Percentiles rank a stretch among this genome's conserved stretches.
Conservation (phyloP, 2,329 filamentous ascomycete genomes). For the Trichoderma guizhouense region DNA sequence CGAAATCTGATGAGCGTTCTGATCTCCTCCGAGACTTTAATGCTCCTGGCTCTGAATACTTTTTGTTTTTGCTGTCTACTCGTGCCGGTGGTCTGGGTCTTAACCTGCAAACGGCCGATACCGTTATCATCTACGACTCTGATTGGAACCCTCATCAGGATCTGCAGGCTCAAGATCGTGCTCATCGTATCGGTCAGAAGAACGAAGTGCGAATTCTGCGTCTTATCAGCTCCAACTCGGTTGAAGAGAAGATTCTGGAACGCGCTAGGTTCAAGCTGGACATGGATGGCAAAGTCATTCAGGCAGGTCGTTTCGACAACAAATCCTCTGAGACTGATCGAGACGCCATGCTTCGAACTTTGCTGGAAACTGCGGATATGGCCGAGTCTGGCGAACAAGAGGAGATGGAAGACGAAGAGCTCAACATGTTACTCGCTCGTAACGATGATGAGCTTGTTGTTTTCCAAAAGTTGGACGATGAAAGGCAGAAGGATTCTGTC, state of each 20-base stretch:
- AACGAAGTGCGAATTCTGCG: constrained; percentile 97
- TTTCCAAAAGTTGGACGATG: constrained; percentile 82
- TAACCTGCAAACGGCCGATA: constrained; percentile 95
- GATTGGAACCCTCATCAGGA: constrained; percentile 99
- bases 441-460: constrained; percentile 71
- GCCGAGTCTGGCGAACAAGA: constrained; percentile 73
- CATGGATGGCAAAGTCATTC: constrained; percentile 99
- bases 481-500: constrained; percentile 60
- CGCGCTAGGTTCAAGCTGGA: constrained; percentile 96
- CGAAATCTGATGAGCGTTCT: constrained; percentile 95
- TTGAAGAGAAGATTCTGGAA: constrained; percentile 98
- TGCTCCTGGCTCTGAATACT: constrained; percentile 83
- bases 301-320: constrained; percentile 98
- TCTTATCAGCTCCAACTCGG: constrained; percentile 92
- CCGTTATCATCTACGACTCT: constrained; percentile 98
- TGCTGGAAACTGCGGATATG: constrained; percentile 79
- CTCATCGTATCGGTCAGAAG: constrained; percentile 99
- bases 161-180: constrained; percentile 98
- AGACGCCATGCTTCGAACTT: constrained; percentile 91
- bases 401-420: constrained; percentile 97
- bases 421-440: constrained; percentile 91
- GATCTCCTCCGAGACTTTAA: constrained; percentile 89
- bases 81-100: constrained; percentile 96
- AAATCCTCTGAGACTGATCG: constrained; percentile 98
- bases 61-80: constrained; percentile 97